These are phyloP conservation scores for Fusarium pininemorale DNA, from an alignment of 2,329 filamentous ascomycete species.

Conservation along the genomic window DNA sequence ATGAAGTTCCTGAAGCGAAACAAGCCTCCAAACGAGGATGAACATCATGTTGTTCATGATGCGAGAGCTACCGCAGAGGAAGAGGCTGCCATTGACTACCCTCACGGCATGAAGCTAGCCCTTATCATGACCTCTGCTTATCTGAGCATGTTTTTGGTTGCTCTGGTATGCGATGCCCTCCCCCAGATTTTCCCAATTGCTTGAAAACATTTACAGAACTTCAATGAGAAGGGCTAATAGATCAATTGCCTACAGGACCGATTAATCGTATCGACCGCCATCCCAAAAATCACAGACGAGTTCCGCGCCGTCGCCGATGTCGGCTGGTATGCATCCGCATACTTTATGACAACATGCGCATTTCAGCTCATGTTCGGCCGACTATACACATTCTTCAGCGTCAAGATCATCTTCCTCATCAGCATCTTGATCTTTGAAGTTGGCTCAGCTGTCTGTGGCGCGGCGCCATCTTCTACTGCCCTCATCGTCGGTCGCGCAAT, in stretches of 20 bases:
- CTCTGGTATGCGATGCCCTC: background rate
- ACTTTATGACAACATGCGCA: conserved; percentile 53
- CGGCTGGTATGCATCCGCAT: conserved; percentile 64
- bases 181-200: background rate
- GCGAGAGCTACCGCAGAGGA: background rate
- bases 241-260: background rate
- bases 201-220: too few species aligned
- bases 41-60: background rate
- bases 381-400: conserved; percentile 56
- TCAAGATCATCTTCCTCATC: conserved; percentile 47
- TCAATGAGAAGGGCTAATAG: background rate
- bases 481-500: conserved; percentile 50
- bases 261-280: conserved; percentile 58
- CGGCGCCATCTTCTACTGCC: conserved; percentile 5
- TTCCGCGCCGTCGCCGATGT: conserved; percentile 57
- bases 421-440: conserved; percentile 60
- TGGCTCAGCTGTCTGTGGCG: conserved; percentile 57
- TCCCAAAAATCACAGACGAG: conserved; percentile 59
- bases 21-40: background rate
- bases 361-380: conserved; percentile 54
- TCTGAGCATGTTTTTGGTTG: background rate
- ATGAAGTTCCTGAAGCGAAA: background rate
- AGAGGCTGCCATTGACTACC: background rate
- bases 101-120: background rate
- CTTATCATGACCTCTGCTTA: conserved; percentile 4